Evolutionary conservation across 805 yeast genomes (phyloP), one percentile per base, ranked within the genome.

Genomic region (Kazachstania psychrophila): DNA sequence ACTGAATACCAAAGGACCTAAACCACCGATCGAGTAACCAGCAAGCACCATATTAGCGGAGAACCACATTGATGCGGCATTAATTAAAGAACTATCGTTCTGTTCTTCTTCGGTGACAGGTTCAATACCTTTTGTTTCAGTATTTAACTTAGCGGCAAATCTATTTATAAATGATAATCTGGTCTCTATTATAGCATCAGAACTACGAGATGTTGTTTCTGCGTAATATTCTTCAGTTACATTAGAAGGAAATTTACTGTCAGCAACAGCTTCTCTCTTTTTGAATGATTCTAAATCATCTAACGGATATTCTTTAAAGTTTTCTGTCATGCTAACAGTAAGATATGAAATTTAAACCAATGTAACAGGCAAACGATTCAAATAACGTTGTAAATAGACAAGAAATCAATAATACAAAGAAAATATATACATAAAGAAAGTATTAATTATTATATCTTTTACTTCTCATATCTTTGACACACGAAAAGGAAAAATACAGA

Each of bases 1-100:
- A 9, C 68, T 76, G 52, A 73, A 85, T 23, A 72, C 69, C 43
- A 80, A 64, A 29, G 75, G 65, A 25, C 84, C 83, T 23, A 79
- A 58, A 43, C 73, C 80, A 57, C 96, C 95, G 30, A 84, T 64
- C 5, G 94, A 69, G 52, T 74, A 77, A 10, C 95, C 73, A 15
- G 95, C 86, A 51, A 87, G 74, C 38, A 84, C 95, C 72, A 84
- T 66, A 60, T 87, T 86, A 19, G 94, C 94, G 8, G 92, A 79
- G 49, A 80, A 70, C 95, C 95, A 87, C 89, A 87, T 82, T 35
- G 88, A 68, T 31, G 86, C 83, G 23, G 89, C 80, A 47, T 72
- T 72, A 61, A 73, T 63, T 40, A 79, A 55, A 16, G 84, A 77
- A 30, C 68, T 69, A 41, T 78, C 85, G 5, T 26, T 69, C 54